Evolutionary conservation across 2,329 filamentous ascomycete genomes (phyloP), one percentile per base, ranked within the genome.

Genomic region (Cryphonectria naterciae): DNA sequence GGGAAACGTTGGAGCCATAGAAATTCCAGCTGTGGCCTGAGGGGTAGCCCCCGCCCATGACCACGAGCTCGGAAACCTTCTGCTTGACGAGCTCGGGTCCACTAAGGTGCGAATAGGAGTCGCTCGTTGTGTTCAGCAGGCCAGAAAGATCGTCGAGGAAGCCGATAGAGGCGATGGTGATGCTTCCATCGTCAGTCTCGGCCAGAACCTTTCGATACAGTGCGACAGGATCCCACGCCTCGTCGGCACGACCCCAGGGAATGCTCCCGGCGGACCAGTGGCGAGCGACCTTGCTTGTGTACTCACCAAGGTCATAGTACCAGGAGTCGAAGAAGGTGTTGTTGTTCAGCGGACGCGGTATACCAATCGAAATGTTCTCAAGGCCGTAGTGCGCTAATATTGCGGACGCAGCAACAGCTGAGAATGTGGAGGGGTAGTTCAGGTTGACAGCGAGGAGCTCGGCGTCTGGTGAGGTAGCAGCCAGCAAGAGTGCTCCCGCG

Each of bases 131-230:
- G 72, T 83, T 80, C 19, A 87, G 77, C 4, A 88, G 77, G 0
- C 74, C 81, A 1, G 85, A 85, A 0, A 87, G 80, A 73, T 84
- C 85, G 37, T 81, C 80, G 19, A 85, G 77, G 73, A 85, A 85
- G 4, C 84, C 84, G 60, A 85, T 79, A 0, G 81, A 83, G 5
- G 80, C 81, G 49, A 86, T 80, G 10, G 83, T 85, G 4, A 86
- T 79, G 49, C 49, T 52, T 22, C 49, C 8, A 4, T 52, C 49
- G 22, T 52, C 17, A 52, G 49, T n/a, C n/a, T 22, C 46, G 46
- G 49, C 22, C 49, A 52, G 22, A 10, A 52, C 2, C 8, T 52
- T 25, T 25, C 49, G 49, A 52, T n/a, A 52, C 22, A 52, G n/a
- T 13, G 49, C 22, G 49, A 52, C 22, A 49, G 49, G 49, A 25